Conservation (phyloP, 257 asterid species). For the Lithospermum erythrorhizon region DNA sequence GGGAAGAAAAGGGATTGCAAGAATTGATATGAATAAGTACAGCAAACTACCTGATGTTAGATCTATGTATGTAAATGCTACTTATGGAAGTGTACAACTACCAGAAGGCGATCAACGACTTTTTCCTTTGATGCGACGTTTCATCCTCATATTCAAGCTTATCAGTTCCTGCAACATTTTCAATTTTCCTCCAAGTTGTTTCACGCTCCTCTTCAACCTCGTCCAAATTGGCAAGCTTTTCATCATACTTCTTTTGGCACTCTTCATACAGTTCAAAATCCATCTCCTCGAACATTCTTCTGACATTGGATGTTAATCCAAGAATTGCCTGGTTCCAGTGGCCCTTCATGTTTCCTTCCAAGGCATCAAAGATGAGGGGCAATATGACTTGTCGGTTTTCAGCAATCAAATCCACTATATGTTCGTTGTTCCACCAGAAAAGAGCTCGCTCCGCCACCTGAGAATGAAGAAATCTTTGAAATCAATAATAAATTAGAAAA, state of each 20-base stretch:
- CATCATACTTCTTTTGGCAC: conserved; percentile 55
- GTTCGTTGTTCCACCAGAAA: conserved; percentile 93
- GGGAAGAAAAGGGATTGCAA: neutral
- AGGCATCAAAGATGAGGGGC: conserved; percentile 68
- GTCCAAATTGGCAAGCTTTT: conserved; percentile 46
- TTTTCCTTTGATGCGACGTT: conserved; percentile 3
- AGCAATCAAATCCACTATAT: conserved; percentile 65
- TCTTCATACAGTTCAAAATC: conserved; percentile 67
- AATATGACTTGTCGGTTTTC: conserved; percentile 54
- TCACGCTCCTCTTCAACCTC: conserved; percentile 41
- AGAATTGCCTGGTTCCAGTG: conserved; percentile 89
- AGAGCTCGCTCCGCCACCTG: conserved; percentile 95
- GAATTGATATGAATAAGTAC: neutral
- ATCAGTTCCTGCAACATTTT: conserved; percentile 50
- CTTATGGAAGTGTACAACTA: neutral
- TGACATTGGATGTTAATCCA: conserved; percentile 68
- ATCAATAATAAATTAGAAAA: conserved; percentile 1
- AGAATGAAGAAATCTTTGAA: conserved; percentile 9
- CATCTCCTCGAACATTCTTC: conserved; percentile 83
- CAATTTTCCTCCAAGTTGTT: conserved; percentile 65
- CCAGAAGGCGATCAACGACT: neutral
- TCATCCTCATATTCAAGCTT: neutral
- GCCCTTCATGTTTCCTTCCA: conserved; percentile 55
- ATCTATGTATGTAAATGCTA: neutral
- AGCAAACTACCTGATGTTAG: neutral